Evolutionary conservation across 495 filamentous ascomycete species (phyloP).

Genomic region (Aeminium ludgeri): DNA sequence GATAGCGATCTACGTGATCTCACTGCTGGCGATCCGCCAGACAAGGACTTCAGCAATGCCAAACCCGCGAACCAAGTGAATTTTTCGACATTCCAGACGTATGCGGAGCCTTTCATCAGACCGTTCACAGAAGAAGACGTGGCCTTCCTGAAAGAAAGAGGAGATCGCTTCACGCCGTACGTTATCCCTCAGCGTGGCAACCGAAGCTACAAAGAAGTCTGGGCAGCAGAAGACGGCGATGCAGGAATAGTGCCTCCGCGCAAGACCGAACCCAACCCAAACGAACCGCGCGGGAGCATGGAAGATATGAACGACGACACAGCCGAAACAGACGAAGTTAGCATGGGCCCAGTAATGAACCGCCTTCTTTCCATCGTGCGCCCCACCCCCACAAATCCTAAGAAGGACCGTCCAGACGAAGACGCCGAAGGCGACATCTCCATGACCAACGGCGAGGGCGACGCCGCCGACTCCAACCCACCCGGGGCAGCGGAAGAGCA

Average conservation of each 20-base stretch:
- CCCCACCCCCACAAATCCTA: slow-evolving; percentile 52
- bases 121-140: slow-evolving; percentile 87
- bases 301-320: slow-evolving; percentile 72
- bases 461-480: no score
- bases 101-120: slow-evolving; percentile 80
- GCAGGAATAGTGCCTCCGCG: slow-evolving; percentile 26
- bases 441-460: slow-evolving; percentile 24
- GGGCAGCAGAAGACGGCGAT: slow-evolving; percentile 77
- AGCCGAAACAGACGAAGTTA: slow-evolving; percentile 79
- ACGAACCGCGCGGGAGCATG: slow-evolving; percentile 66
- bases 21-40: slow-evolving; percentile 74
- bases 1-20: slow-evolving; percentile 60
- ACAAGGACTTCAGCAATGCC: slow-evolving; percentile 85
- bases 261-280: slow-evolving; percentile 49
- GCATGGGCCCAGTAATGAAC: slow-evolving; percentile 64
- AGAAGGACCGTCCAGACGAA: slow-evolving; percentile 35
- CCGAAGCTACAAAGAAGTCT: slow-evolving; percentile 70
- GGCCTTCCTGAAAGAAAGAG: slow-evolving; percentile 74
- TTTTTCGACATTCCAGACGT: slow-evolving; percentile 72
- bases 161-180: slow-evolving; percentile 68
- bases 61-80: slow-evolving; percentile 89
- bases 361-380: slow-evolving; percentile 72
- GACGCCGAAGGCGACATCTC: slow-evolving; percentile 35
- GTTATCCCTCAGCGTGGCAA: slow-evolving; percentile 74
- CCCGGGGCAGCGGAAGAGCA: slow-evolving; percentile 21